Evolutionary conservation across 2,329 filamentous ascomycete genomes (phyloP).

Genomic region (Hymenoscyphus occultus): DNA sequence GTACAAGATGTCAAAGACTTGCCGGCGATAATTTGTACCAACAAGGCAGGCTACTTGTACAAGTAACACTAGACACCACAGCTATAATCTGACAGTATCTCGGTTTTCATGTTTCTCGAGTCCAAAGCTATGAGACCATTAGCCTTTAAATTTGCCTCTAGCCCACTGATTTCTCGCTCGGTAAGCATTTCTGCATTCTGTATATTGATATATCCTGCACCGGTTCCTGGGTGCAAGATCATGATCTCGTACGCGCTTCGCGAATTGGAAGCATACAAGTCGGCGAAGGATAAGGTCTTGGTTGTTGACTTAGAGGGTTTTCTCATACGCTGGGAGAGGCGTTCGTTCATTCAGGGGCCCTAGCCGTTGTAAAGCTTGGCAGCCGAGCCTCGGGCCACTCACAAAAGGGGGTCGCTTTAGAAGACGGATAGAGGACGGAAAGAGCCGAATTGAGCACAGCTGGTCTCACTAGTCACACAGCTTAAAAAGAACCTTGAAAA

Average conservation of each 20-base stretch:
- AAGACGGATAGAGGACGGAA: constrained; percentile 1
- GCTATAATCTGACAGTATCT: not conserved
- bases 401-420: not conserved
- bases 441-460: constrained; percentile 1
- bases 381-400: not conserved
- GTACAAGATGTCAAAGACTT: constrained; percentile 2
- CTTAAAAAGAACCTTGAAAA: constrained; percentile 4
- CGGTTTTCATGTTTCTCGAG: not conserved
- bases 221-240: not conserved
- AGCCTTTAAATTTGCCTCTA: not conserved
- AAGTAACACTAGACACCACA: too few relatives aligned
- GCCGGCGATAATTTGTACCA: not conserved
- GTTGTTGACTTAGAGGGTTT: not conserved
- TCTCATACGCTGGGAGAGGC: constrained; percentile 1
- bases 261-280: not conserved
- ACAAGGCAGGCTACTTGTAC: not conserved
- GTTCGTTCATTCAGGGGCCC: not conserved
- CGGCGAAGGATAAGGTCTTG: not conserved
- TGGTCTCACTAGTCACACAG: constrained; percentile 1
- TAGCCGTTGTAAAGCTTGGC: constrained; percentile 1
- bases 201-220: not conserved
- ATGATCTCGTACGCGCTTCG: not conserved
- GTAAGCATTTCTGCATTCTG: not conserved
- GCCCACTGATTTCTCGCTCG: not conserved
- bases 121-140: not conserved